Percentiles rank a stretch among this genome's conserved stretches.
phyloP scores from a whole-genome alignment of 371 early-diverging fungal genomes.

The Batrachochytrium dendrobatidis region DNA sequence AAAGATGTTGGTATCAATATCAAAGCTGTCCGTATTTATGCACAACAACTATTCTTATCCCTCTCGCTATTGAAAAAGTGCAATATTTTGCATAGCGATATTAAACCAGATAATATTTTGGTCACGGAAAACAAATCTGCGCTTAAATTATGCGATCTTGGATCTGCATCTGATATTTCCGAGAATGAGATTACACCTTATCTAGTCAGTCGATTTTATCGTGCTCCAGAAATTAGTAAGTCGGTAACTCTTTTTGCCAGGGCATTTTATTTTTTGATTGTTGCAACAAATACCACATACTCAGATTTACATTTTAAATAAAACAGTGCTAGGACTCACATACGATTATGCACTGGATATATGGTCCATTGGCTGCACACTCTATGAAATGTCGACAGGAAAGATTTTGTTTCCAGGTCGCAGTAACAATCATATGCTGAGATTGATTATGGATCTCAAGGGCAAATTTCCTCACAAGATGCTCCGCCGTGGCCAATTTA shows the following conservation, averaged over 20 bases:
- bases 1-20: constrained; percentile 86
- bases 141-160: constrained; percentile 90
- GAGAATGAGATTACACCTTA: constrained; percentile 93
- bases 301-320: not conserved
- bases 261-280: not conserved
- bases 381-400: constrained; percentile 95
- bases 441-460: constrained; percentile 85
- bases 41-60: constrained; percentile 83
- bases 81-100: constrained; percentile 90
- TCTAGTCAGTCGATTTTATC: constrained; percentile 95
- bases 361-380: constrained; percentile 97
- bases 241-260: constrained; percentile 13
- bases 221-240: constrained; percentile 97
- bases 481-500: constrained; percentile 74
- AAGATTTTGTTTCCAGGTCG: constrained; percentile 90
- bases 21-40: constrained; percentile 84
- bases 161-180: constrained; percentile 77
- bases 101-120: constrained; percentile 97
- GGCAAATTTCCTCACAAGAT: constrained; percentile 80
- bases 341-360: constrained; percentile 88
- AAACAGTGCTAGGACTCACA: constrained; percentile 72
- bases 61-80: constrained; percentile 75
- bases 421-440: constrained; percentile 93
- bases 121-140: constrained; percentile 70
- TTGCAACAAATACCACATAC: not conserved